Evolutionary conservation across 371 early-diverging fungal genomes (phyloP).

Genomic region (Funneliformis caledonium): DNA sequence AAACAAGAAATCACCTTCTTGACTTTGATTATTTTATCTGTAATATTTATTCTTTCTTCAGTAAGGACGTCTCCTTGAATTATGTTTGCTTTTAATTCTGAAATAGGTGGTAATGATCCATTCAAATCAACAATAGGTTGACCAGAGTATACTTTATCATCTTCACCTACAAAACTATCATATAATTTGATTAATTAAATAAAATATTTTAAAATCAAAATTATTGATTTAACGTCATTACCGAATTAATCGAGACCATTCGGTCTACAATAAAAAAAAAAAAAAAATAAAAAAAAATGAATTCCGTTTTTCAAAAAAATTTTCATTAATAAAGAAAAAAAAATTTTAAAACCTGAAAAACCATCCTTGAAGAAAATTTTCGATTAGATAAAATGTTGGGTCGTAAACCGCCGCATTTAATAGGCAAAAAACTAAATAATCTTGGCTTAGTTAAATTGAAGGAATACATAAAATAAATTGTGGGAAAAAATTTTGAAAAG

Average conservation of each 20-base stretch:
- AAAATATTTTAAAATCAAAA: neutral
- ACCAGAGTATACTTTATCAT: slow-evolving; percentile 55
- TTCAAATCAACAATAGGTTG: slow-evolving; percentile 48
- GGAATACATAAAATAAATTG: no score
- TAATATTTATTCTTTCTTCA: slow-evolving; percentile 44
- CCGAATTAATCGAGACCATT: neutral
- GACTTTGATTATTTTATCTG: slow-evolving; percentile 48
- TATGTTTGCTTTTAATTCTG: slow-evolving; percentile 49
- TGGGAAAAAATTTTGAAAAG: no score
- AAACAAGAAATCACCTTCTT: slow-evolving; percentile 44
- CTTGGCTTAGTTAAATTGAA: neutral
- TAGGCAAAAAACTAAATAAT: neutral
- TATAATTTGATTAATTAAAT: neutral
- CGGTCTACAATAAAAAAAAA: neutral
- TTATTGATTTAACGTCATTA: neutral
- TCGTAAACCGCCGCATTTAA: neutral
- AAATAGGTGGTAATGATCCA: slow-evolving; percentile 38
- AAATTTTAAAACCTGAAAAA: neutral
- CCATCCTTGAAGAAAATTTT: neutral
- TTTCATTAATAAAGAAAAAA: no score
- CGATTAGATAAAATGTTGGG: neutral
- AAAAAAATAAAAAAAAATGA: neutral
- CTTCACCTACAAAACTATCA: slow-evolving; percentile 52
- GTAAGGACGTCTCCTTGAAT: slow-evolving; percentile 55
- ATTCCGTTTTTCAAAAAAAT: no score